Evolutionary conservation across 2,329 filamentous ascomycete species (phyloP), one percentile per base, ranked within the genome.

Genomic region (Pleoardoris graminearum): DNA sequence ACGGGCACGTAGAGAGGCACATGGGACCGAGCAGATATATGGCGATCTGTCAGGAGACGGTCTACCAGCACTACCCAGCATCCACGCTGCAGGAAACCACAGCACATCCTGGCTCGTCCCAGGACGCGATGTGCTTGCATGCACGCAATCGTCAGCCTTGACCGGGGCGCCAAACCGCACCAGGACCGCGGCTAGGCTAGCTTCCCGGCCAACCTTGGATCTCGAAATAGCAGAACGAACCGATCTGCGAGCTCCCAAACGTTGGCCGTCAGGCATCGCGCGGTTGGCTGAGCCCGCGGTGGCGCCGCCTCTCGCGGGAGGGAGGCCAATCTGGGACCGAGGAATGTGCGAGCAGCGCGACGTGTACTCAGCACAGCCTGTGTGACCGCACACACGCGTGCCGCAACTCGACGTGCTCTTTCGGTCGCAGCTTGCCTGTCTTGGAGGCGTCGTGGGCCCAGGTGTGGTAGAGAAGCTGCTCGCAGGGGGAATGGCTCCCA

Each of bases 11-110:
- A 36, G 50, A 53, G 42, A 50, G 47, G 32, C 54, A 54, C 55
- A 54, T 57, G 56, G 62, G 56, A 48, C 51, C 49, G 42, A 55
- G 60, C 45, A 62, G 55, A 61, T 69, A 69, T 71, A 71, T 66
- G 63, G 61, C 44, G 43, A 58, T 54, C 54, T 61, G 57, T 47
- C 53, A 57, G 53, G 57, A 62, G 59, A 57, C 53, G 58, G 48
- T 48, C 54, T 43, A 51, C 60, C 56, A 50, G 51, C 38, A 43
- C 39, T 30, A 30, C 10, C 36, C 58, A 54, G 53, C 50, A 53
- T 49, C 57, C 56, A 51, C 56, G 52, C 43, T 55, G 21, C 59
- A 63, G 58, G 60, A 66, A 68, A 66, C 63, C 59, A 60, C 60
- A 62, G 60, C 52, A 19, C 41, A 46, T 51, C 38, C 30, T 43